Percentiles rank a stretch among this genome's conserved stretches.
These are phyloP conservation scores for Cladosporium sphaerospermum DNA, from an alignment of 2,329 filamentous ascomycete species.

Conservation along the genomic window DNA sequence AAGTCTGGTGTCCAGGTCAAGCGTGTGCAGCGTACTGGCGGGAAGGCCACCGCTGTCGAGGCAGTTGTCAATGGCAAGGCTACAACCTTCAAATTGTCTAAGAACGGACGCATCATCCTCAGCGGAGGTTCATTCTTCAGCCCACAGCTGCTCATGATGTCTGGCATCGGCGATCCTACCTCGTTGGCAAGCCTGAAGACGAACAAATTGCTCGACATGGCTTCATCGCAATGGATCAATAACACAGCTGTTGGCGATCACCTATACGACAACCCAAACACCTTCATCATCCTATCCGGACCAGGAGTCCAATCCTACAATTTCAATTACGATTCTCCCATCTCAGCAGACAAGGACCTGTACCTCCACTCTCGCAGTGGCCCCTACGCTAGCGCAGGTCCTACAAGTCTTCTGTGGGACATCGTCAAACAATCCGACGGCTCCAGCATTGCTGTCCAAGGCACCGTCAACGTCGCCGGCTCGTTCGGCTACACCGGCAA, in stretches of 20 bases:
- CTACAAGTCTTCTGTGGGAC: constrained; percentile 50
- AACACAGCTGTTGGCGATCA: constrained; percentile 45
- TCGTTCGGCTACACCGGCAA: constrained; percentile 44
- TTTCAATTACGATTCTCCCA: constrained; percentile 42
- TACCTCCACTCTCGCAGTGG: constrained; percentile 47
- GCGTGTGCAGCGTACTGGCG: constrained; percentile 38
- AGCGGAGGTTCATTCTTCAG: constrained; percentile 52
- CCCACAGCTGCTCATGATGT: constrained; percentile 55
- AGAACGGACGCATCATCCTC: constrained; percentile 44
- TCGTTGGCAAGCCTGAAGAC: constrained; percentile 32
- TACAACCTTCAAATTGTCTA: constrained; percentile 27
- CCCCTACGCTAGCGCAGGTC: constrained; percentile 48
- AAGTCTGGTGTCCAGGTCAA: constrained; percentile 39
- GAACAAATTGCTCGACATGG: constrained; percentile 31
- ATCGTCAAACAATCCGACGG: constrained; percentile 49
- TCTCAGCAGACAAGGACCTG: constrained; percentile 36
- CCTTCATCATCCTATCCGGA: constrained; percentile 46
- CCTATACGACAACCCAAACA: constrained; percentile 46
- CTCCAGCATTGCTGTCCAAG: constrained; percentile 45
- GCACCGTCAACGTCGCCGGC: constrained; percentile 47
- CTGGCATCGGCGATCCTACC: constrained; percentile 41
- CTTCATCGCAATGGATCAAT: constrained; percentile 43
- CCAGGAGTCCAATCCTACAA: constrained; percentile 46
- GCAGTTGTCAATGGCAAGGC: constrained; percentile 34
- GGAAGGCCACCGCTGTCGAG: constrained; percentile 39